Base-by-base conservation (phyloP, 345 rosid genomes). In the Eucalyptus sp. region DNA sequence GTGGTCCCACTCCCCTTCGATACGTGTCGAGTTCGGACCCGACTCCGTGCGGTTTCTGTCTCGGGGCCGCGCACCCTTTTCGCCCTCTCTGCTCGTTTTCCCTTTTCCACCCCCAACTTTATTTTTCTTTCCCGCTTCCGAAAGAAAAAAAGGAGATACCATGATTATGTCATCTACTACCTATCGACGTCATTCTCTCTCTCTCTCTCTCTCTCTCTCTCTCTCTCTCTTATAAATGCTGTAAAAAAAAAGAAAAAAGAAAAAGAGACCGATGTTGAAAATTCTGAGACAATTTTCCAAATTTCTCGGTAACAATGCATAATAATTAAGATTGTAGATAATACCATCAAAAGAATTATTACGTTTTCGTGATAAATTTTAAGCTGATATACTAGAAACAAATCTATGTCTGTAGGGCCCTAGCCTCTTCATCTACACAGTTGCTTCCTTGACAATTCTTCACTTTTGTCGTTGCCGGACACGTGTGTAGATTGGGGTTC, bases 381-480 rank as follows among this genome's bases (percentile, higher is more conserved):
- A 66, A 66, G 10, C 1, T 2, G 20, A n/a, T 64, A 7, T 2
- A 15, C 76, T 66, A 7, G 3, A 8, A 0, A 66, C 6, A 31
- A 68, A 68, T 8, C 43, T 27, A 33, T 33, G 37, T 33, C 37
- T 33, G 37, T 3, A 33, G 37, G 37, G 37, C 37, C 37, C 37
- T 33, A 33, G 37, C 37, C 37, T 33, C 37, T 33, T 33, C 37
- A 33, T 33, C 3, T 33, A 3, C 37, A 33, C 33, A 3, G 33
- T 3, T 33, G 37, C 37, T 33, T 33, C 37, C 37, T 33, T 33
- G 37, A 33, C 37, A 33, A 3, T 33, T 33, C 37, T 33, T 33
- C 37, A 33, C 37, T 33, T 33, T 33, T 33, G 37, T 33, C 37
- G 3, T 33, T 33, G 37, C 37, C 37, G 37, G 3, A 33, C 3